Evolutionary conservation across 2,329 filamentous ascomycete genomes (phyloP), one percentile per base, ranked within the genome.

Genomic region (Lecanoromycetidae sp.): DNA sequence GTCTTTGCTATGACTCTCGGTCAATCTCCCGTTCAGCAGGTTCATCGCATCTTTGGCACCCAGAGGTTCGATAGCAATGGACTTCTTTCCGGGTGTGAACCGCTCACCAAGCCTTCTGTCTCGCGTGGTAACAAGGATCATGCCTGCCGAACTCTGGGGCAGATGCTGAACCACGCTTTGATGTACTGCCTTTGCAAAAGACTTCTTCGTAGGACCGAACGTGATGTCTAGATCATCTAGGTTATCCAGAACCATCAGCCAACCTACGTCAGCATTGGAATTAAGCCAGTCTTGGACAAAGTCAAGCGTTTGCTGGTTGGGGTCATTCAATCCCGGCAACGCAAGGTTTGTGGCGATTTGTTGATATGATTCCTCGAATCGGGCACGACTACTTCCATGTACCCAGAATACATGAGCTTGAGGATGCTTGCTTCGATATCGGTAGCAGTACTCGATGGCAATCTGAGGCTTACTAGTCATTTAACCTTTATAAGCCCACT

Each of bases 181-280:
- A 23, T 26, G 19, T 1, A 23, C n/a, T 13, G 25, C n/a, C 9
- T n/a, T 44, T 5, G 5, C 12, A n/a, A 17, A 25, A 0, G 30
- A 34, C 5, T 25, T 22, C 1, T 5, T 41, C 5, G 22, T 25
- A 7, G 8, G 10, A 17, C 5, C 10, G 19, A 54, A 51, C 29
- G 37, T 13, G 0, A 42, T 27, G 4, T 54, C 51, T 3, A 10
- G 6, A 19, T 56, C 49, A 30, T 57, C 53, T 12, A 52, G 49
- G 35, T 56, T 53, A 39, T 57, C 55, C 3, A 57, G 12, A 5
- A 57, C 33, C 36, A 57, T 12, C 2, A 57, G 48, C 55, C 55
- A 57, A 5, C 32, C 25, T 3, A 44, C 41, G 20, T 47, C 46
- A 9, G 41, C 25, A 17, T 46, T 43, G 5, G 20, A 23, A 52